A percentile compares a stretch with the other conserved stretches of the same genome.
phyloP scores from a whole-genome alignment of 305 asterid species.

The Fraxinus platypoda region DNA sequence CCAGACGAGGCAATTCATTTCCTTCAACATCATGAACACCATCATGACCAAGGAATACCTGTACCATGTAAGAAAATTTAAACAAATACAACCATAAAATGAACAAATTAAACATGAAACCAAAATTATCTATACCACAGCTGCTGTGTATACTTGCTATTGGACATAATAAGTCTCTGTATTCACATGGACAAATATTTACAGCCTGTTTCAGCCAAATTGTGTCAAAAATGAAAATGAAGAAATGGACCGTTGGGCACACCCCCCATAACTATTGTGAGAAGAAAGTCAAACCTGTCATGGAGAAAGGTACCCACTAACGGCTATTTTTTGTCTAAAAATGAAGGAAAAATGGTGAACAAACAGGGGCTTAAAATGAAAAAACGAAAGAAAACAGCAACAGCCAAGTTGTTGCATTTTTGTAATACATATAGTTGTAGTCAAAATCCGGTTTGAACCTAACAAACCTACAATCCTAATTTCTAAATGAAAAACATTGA shows the following conservation, averaged over 20 bases:
- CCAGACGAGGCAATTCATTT: too few relatives aligned
- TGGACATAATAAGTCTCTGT: background rate
- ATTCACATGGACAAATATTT: background rate
- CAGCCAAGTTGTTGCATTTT: background rate
- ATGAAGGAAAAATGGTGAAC: too few relatives aligned
- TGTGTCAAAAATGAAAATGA: too few relatives aligned
- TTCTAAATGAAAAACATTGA: background rate
- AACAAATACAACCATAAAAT: slow-evolving; percentile 1
- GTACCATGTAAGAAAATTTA: slow-evolving; percentile 15
- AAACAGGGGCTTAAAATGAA: background rate
- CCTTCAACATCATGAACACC: too few relatives aligned
- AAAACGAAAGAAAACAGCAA: background rate
- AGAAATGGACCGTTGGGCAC: too few relatives aligned
- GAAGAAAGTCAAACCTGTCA: too few relatives aligned
- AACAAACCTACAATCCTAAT: background rate
- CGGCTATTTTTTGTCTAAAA: too few relatives aligned
- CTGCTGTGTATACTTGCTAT: background rate
- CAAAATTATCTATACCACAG: background rate
- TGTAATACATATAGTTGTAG: background rate
- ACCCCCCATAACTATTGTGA: too few relatives aligned
- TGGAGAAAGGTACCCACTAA: too few relatives aligned
- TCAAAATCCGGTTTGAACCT: background rate
- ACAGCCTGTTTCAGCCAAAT: too few relatives aligned
- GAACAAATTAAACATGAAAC: background rate
- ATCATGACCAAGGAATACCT: slow-evolving; percentile 31